Evolutionary conservation across 1,284 basidiomycete genomes (phyloP).

Genomic region (Phaffia rhodozyma): DNA sequence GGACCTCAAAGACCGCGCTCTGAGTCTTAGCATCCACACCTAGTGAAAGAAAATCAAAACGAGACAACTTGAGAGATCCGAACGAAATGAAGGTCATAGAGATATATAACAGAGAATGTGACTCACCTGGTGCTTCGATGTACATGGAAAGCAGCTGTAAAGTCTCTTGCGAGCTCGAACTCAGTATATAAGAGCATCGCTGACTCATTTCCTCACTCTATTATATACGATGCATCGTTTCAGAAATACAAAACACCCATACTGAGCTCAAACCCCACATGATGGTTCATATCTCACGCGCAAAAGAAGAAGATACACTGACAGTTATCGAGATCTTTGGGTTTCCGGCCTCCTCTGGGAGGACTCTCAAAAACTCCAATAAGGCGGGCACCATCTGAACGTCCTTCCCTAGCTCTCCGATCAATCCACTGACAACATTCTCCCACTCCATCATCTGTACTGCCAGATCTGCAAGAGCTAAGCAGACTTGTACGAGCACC

Average conservation of each 20-base stretch:
- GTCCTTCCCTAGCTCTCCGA: slow-evolving; percentile 73
- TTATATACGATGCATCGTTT: slow-evolving; percentile 1
- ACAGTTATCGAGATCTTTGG: slow-evolving; percentile 79
- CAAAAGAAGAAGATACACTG: slow-evolving; percentile 30
- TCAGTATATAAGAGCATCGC: slow-evolving; percentile 54
- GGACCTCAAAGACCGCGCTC: slow-evolving; percentile 69
- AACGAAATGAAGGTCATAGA: neutral
- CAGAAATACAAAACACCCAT: neutral
- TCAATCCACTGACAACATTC: slow-evolving; percentile 66
- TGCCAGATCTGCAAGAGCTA: slow-evolving; percentile 81
- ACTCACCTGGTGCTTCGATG: slow-evolving; percentile 69
- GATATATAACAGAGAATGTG: neutral
- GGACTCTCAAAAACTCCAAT: slow-evolving; percentile 77
- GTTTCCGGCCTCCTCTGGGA: slow-evolving; percentile 85
- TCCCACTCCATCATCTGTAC: slow-evolving; percentile 85
- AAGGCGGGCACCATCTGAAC: slow-evolving; percentile 70
- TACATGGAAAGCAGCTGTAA: slow-evolving; percentile 77
- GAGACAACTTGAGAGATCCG: neutral
- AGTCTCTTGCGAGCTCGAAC: slow-evolving; percentile 59
- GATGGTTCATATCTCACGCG: neutral
- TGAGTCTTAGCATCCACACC: slow-evolving; percentile 78
- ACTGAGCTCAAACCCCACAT: neutral
- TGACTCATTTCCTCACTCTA: slow-evolving; percentile 71
- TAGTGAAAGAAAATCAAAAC: slow-evolving; percentile 31
- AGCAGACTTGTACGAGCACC: slow-evolving; percentile 77